phyloP scores from a whole-genome alignment of 495 filamentous ascomycete species.

The Patellaria atrata region DNA sequence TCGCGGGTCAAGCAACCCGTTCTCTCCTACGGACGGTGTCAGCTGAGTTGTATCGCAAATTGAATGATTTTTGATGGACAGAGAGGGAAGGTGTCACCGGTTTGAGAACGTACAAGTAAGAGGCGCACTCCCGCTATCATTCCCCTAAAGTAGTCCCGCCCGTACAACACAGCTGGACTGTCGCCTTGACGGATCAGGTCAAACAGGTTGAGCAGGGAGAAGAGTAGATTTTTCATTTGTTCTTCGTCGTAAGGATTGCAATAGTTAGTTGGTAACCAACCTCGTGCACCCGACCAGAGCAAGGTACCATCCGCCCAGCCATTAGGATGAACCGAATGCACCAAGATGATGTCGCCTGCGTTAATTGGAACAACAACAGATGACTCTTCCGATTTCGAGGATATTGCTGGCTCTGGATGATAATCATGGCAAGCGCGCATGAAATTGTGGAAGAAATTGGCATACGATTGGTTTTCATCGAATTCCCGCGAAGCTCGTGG shows the following conservation, averaged over 20 bases:
- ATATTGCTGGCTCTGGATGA: slow-evolving; percentile 59
- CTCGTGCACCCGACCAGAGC: slow-evolving; percentile 69
- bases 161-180: slow-evolving; percentile 56
- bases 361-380: slow-evolving; percentile 69
- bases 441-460: slow-evolving; percentile 75
- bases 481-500: slow-evolving; percentile 18
- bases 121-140: slow-evolving; percentile 86
- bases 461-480: slow-evolving; percentile 2
- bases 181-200: slow-evolving; percentile 65
- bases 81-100: too few relatives aligned
- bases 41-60: slow-evolving; percentile 1
- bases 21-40: slow-evolving; percentile 48
- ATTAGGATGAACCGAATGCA: slow-evolving; percentile 96
- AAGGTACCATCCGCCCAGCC: slow-evolving; percentile 99
- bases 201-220: slow-evolving; percentile 83
- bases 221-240: slow-evolving; percentile 69
- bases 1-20: slow-evolving; percentile 80
- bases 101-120: slow-evolving; percentile 55
- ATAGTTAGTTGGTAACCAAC: slow-evolving; percentile 97
- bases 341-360: slow-evolving; percentile 79
- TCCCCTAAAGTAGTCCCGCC: slow-evolving; percentile 80
- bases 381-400: slow-evolving; percentile 43
- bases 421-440: slow-evolving; percentile 94
- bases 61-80: slow-evolving; percentile 5
- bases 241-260: slow-evolving; percentile 87